Evolutionary conservation across 495 filamentous ascomycete genomes (phyloP).

Genomic region (Halenospora varia): DNA sequence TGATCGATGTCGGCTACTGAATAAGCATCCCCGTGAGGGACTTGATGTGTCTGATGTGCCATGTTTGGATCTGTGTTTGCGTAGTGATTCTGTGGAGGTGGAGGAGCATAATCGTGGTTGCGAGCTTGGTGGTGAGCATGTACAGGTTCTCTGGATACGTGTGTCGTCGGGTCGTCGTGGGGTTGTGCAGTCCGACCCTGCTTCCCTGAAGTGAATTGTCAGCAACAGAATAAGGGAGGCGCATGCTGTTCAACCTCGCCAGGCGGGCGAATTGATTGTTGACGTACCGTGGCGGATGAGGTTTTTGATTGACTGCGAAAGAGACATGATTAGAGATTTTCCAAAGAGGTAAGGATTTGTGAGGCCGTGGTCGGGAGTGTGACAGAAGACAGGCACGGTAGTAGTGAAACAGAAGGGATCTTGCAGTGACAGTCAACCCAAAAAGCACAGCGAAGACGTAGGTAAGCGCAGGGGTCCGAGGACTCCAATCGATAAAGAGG

Average conservation of each 20-base stretch:
- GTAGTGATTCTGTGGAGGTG: constrained; percentile 48
- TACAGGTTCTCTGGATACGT: constrained; percentile 51
- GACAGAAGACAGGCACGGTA: neutral
- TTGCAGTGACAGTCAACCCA: neutral
- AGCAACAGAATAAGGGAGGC: constrained; percentile 1
- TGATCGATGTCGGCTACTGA: constrained; percentile 49
- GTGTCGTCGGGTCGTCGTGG: constrained; percentile 58
- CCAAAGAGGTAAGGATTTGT: neutral
- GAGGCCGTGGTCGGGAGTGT: neutral
- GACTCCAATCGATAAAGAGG: neutral
- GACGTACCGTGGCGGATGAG: constrained; percentile 86
- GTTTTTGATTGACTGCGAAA: constrained; percentile 80
- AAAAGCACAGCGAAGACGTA: neutral
- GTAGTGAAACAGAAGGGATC: too few relatives aligned
- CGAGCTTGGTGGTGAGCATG: constrained; percentile 56
- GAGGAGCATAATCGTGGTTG: constrained; percentile 45
- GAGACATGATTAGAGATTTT: constrained; percentile 26
- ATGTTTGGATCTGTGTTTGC: constrained; percentile 46
- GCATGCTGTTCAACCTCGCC: neutral
- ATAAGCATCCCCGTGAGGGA: constrained; percentile 42
- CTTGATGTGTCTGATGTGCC: constrained; percentile 46
- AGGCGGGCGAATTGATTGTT: neutral
- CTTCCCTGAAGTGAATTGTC: constrained; percentile 49
- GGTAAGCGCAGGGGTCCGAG: neutral
- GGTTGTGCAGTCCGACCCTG: constrained; percentile 72